Evolutionary conservation across 2,329 filamentous ascomycete genomes (phyloP).

Genomic region (Sclerotinia minor): DNA sequence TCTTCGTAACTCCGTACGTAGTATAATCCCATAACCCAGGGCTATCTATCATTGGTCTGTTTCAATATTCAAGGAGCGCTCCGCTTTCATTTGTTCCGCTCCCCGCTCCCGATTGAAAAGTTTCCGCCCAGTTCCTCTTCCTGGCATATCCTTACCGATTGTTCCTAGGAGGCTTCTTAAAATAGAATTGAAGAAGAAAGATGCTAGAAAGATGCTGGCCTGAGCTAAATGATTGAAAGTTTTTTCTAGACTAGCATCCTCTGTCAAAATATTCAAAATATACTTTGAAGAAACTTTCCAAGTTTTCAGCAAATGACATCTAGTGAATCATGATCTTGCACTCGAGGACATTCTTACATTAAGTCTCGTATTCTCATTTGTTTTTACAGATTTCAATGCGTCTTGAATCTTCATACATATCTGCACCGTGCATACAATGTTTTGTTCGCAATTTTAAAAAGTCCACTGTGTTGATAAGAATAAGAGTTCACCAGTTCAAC

Average conservation of each 20-base stretch:
- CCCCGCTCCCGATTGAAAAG: not conserved
- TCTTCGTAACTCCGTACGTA: no score
- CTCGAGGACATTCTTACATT: not conserved
- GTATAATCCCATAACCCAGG: no score
- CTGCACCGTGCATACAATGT: no score
- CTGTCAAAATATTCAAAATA: not conserved
- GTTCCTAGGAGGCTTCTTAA: slow-evolving; percentile 8
- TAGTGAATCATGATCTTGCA: not conserved
- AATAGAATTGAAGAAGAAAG: not conserved
- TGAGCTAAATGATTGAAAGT: not conserved
- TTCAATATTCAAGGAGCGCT: no score
- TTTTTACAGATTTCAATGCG: not conserved
- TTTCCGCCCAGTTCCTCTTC: not conserved
- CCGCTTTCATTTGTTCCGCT: not conserved
- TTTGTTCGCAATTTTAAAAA: not conserved
- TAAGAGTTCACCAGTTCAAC: not conserved
- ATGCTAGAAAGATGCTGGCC: not conserved
- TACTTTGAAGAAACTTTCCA: slow-evolving; percentile 7
- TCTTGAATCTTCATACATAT: not conserved
- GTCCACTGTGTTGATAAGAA: not conserved
- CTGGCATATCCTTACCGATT: not conserved
- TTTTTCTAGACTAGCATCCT: not conserved
- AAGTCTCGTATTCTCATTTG: not conserved
- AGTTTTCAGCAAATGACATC: not conserved
- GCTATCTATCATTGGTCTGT: no score